A percentile compares a stretch with the other conserved stretches of the same genome.
Conservation (phyloP, 345 rosid genomes). For the Punica granatum region DNA sequence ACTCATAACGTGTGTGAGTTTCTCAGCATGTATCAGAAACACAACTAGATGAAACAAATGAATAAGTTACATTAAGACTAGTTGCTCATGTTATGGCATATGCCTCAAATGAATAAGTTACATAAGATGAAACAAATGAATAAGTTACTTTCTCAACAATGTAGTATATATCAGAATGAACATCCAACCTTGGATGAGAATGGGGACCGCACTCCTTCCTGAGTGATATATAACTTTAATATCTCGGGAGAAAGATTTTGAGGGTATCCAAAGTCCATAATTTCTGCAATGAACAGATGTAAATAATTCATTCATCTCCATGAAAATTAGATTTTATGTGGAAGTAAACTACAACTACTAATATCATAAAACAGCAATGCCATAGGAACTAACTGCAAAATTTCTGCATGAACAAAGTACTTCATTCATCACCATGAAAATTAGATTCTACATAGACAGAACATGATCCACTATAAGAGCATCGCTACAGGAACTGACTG, state of each 20-base stretch:
- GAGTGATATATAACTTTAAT: constrained; percentile 93
- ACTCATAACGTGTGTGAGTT: neutral
- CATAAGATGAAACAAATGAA: constrained; percentile 3
- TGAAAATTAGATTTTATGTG: neutral
- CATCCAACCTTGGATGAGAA: constrained; percentile 85
- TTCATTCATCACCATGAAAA: neutral
- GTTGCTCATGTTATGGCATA: neutral
- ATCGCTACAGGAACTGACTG: neutral
- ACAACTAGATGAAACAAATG: neutral
- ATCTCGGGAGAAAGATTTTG: constrained; percentile 98
- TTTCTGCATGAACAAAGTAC: neutral
- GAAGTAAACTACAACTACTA: neutral
- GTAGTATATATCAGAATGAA: neutral
- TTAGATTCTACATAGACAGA: neutral
- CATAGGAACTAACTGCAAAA: neutral
- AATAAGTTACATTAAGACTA: neutral
- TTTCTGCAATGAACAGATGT: constrained; percentile 48
- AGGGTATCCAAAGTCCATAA: constrained; percentile 96
- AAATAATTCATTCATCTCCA: neutral
- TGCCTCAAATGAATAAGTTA: too few species aligned
- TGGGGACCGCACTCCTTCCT: constrained; percentile 96
- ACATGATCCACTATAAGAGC: neutral
- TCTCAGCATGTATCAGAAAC: constrained; percentile 3
- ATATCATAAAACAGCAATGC: neutral
- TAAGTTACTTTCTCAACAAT: neutral